A percentile compares a stretch with the other conserved stretches of the same genome.
These are phyloP conservation scores for Agaricus subrufescens DNA, from an alignment of 768 basidiomycete genomes.

Conservation along the genomic window DNA sequence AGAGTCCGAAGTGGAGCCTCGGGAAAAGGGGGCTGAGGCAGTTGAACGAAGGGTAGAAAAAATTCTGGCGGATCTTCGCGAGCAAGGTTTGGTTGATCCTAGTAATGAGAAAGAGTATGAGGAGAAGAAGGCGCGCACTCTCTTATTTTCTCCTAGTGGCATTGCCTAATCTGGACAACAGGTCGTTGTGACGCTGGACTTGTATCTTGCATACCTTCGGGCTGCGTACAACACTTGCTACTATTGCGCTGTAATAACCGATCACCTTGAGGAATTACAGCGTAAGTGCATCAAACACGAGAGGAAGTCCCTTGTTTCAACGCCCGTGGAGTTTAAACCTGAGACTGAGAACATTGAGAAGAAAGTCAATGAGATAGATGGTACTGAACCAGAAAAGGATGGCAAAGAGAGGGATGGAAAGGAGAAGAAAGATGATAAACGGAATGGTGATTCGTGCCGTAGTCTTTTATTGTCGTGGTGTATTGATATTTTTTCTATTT, in stretches of 20 bases:
- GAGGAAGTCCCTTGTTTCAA: constrained; percentile 68
- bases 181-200: constrained; percentile 81
- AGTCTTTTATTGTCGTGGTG: constrained; percentile 4
- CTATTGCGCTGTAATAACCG: constrained; percentile 91
- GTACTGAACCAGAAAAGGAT: constrained; percentile 29
- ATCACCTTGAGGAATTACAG: constrained; percentile 93
- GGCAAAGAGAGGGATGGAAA: constrained; percentile 26
- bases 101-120: constrained; percentile 64
- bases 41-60: constrained; percentile 81
- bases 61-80: constrained; percentile 63
- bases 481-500: constrained; percentile 7
- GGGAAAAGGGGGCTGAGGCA: constrained; percentile 67
- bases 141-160: constrained; percentile 11
- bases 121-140: constrained; percentile 59
- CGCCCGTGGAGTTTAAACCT: constrained; percentile 56
- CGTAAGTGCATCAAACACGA: constrained; percentile 92
- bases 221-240: constrained; percentile 94
- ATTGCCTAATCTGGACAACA: constrained; percentile 27
- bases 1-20: constrained; percentile 52
- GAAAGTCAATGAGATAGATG: constrained; percentile 35
- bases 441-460: constrained; percentile 18
- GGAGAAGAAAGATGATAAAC: constrained; percentile 28
- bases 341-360: constrained; percentile 50
- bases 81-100: constrained; percentile 54
- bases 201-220: constrained; percentile 91